Evolutionary conservation across 2,329 filamentous ascomycete genomes (phyloP).

Genomic region (Calonectria ilicicola): DNA sequence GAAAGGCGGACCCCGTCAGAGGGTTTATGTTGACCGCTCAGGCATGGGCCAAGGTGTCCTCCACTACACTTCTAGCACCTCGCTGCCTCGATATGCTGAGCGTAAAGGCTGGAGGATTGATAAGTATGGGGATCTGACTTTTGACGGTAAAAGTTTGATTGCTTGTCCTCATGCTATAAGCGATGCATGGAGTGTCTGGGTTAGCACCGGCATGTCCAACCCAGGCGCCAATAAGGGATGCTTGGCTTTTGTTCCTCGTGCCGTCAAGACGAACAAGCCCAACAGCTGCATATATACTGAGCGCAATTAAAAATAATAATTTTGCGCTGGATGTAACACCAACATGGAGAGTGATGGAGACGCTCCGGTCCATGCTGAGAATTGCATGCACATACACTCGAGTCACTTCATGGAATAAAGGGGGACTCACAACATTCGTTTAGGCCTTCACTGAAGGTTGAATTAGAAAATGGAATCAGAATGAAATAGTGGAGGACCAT

Average conservation of each 20-base stretch:
- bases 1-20: not conserved
- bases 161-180: not conserved
- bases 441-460: not conserved
- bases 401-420: not conserved
- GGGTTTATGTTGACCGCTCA: not conserved
- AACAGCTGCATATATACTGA: conserved; percentile 5
- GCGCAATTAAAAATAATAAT: not conserved
- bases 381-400: not conserved
- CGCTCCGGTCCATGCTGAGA: not conserved
- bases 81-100: not conserved
- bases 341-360: not conserved
- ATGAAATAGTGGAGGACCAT: too few species aligned
- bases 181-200: not conserved
- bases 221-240: not conserved
- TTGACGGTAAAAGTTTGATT: not conserved
- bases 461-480: not conserved
- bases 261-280: not conserved
- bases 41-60: not conserved
- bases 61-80: not conserved
- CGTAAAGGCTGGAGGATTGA: not conserved
- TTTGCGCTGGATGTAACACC: too few species aligned
- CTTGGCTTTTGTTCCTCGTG: not conserved
- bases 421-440: not conserved
- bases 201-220: not conserved
- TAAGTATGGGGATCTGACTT: not conserved